Evolutionary conservation across 2,329 filamentous ascomycete species (phyloP).

Genomic region (Penicillium brevicompactum): DNA sequence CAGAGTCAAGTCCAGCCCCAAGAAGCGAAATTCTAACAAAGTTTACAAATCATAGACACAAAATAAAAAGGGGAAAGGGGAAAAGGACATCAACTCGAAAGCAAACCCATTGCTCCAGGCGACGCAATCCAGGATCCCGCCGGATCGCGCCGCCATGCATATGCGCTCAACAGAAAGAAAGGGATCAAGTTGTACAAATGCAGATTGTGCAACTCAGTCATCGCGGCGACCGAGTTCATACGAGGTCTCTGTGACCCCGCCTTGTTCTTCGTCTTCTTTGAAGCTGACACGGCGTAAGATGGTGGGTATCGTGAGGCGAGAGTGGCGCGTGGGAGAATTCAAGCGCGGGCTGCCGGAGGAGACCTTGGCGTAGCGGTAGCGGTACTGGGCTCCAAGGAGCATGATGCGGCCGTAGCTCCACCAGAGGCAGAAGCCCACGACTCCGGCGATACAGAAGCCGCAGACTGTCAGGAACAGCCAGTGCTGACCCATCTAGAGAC

Average conservation of each 20-base stretch:
- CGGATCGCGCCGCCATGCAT: constrained; percentile 24
- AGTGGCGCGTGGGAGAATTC: constrained; percentile 37
- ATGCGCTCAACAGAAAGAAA: constrained; percentile 19
- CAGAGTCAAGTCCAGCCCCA: constrained; percentile 12
- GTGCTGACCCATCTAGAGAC: constrained; percentile 55
- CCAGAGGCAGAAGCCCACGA: constrained; percentile 53
- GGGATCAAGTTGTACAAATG: constrained; percentile 25
- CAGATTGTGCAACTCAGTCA: constrained; percentile 33
- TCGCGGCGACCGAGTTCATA: constrained; percentile 41
- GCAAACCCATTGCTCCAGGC: constrained; percentile 25
- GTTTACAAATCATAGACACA: constrained; percentile 23
- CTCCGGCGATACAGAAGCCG: constrained; percentile 53
- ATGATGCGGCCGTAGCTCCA: constrained; percentile 53
- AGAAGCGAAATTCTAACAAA: constrained; percentile 31
- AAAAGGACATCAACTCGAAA: constrained; percentile 9
- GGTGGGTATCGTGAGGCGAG: constrained; percentile 37
- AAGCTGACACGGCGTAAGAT: constrained; percentile 42
- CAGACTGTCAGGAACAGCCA: constrained; percentile 58
- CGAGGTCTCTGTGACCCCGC: constrained; percentile 35
- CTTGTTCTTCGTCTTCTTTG: constrained; percentile 44
- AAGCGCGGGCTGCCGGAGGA: constrained; percentile 28
- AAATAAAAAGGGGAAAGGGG: constrained; percentile 17
- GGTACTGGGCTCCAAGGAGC: constrained; percentile 43
- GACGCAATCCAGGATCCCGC: constrained; percentile 26
- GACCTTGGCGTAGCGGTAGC: constrained; percentile 41